Evolutionary conservation across 108 stramenopile genomes (phyloP).

Genomic region (Conticribra weissflogii): DNA sequence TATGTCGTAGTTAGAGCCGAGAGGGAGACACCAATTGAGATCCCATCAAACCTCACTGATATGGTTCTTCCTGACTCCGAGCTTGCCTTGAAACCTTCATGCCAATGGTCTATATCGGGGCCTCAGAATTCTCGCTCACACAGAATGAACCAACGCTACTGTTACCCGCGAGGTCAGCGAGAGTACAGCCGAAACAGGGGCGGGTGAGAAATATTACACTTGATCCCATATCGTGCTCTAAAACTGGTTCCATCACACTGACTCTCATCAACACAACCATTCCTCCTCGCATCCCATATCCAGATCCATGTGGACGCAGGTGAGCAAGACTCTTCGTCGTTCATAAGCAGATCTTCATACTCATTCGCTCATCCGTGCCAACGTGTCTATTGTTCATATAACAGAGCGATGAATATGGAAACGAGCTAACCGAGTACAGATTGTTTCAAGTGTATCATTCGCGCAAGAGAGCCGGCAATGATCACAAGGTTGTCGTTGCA

Average conservation of each 20-base stretch:
- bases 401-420: slow-evolving; percentile 50
- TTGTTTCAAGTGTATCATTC: slow-evolving; percentile 85
- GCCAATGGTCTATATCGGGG: slow-evolving; percentile 72
- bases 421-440: slow-evolving; percentile 62
- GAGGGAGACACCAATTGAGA: slow-evolving; percentile 35
- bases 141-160: slow-evolving; percentile 75
- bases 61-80: slow-evolving; percentile 37
- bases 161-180: slow-evolving; percentile 72
- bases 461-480: slow-evolving; percentile 65
- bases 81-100: slow-evolving; percentile 25
- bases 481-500: too few relatives aligned
- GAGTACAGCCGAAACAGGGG: slow-evolving; percentile 68
- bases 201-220: too few relatives aligned
- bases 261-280: too few relatives aligned
- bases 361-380: too few relatives aligned
- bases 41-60: slow-evolving; percentile 55
- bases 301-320: too few relatives aligned
- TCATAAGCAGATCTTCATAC: too few relatives aligned
- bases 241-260: too few relatives aligned
- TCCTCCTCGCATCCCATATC: too few relatives aligned
- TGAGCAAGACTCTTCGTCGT: too few relatives aligned
- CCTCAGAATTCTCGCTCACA: slow-evolving; percentile 66
- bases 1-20: slow-evolving; percentile 70
- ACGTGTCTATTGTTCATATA: too few relatives aligned
- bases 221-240: too few relatives aligned